Evolutionary conservation across 2,329 filamentous ascomycete genomes (phyloP), one percentile per base, ranked within the genome.

Genomic region (Grosmannia clavigera): DNA sequence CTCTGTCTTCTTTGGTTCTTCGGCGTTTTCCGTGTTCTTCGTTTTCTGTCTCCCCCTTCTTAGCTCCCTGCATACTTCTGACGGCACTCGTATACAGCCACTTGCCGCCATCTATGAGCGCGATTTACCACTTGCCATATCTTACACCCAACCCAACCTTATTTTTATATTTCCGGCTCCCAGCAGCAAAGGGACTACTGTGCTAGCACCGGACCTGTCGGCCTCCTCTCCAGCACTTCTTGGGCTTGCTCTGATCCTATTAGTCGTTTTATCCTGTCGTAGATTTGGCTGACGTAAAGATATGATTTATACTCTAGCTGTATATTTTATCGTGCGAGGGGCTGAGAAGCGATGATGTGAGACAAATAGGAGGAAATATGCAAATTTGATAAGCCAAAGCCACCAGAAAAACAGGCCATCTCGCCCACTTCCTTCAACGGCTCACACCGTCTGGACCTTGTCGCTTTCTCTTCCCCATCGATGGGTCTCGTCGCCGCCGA

Each of bases 401-500:
- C 22, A 1, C 11, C 48, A 46, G 19, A 46, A 16, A 48, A 25
- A 22, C 48, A 51, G 7, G 48, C 48, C 25, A 46, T 19, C 19
- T n/a, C 19, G 43, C 48, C 48, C 48, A 51, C 48, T 27, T 27
- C n/a, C 22, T 22, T 22, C 14, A 25, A 12, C 25, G 9, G 14
- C 19, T 60, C 43, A 60, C 46, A 31, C 52, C 48, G 60, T 48
- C 29, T 46, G 22, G 5, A 58, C 55, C 52, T 59, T 48, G 52
- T 63, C 61, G 27, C 70, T 74, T 55, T 80, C 76, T 48, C 75
- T 82, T 58, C 87, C 88, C 92, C 92, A 96, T 70, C 92, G 79
- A 58, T 83, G 82, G 35, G 83, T 86, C 76, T 97, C 92, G 67
- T 96, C 88, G 11, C 90, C 92, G 5, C 84, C 86, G 61, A 81